Base-by-base conservation (phyloP, 2,329 filamentous ascomycete genomes). In the Cryphonectria japonica region DNA sequence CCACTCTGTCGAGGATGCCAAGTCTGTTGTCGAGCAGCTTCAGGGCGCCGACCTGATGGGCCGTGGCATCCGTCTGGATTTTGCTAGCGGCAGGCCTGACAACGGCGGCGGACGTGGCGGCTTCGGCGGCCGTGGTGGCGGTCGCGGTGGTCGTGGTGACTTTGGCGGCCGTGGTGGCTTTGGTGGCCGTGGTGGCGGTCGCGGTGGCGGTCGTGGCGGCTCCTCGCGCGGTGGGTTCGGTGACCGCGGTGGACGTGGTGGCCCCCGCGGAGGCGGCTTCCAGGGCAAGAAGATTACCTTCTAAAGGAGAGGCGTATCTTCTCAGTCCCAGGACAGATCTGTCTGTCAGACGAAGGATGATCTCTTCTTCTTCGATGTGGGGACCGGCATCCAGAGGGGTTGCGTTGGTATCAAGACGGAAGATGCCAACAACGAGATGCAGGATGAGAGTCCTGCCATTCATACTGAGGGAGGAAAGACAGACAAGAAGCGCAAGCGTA, bases 11-110 rank as follows among this genome's bases (percentile, higher is more conserved):
- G 94, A 97, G 39, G 94, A 97, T 77, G 93, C 95, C 77, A 93
- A 92, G 83, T 83, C 85, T 77, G 95, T 91, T 34, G 89, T 93
- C 76, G 86, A 91, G 76, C 84, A 86, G 69, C 82, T 87, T 72
- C 85, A 89, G 73, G 87, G 88, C 67, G 80, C 83, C 75, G 90
- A 93, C 72, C 87, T 96, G 76, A 87, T 85, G 74, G 89, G 92
- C 70, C 93, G 95, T 77, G 82, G 88, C 68, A 86, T 97, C 76
- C 93, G 95, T 77, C 90, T 97, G 68, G 95, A 97, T 87, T 98
- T 87, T 82, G 88, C 91, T 76, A 91, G 92, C 75, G 85, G 86
- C 76, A 86, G 86, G 73, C 81, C 86, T 74, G 81, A 82, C 73
- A 80, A 81, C 73, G 83, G 87, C 73, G 85, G 89, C 73, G 82